phyloP scores from a whole-genome alignment of 108 stramenopile genomes.

The Aureococcus anophagefferens region DNA sequence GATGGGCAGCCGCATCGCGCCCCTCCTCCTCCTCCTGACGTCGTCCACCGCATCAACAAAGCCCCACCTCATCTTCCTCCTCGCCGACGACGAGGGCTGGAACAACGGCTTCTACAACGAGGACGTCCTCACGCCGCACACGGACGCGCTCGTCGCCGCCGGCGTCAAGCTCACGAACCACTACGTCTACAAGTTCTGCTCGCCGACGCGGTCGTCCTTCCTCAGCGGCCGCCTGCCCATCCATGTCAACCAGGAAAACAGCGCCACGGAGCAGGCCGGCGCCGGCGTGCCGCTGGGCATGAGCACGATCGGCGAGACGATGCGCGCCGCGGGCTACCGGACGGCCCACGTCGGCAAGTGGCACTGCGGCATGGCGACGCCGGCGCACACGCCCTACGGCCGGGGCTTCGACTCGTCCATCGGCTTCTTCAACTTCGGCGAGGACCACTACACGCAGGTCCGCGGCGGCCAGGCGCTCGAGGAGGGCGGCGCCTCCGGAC shows the following conservation, averaged over 20 bases:
- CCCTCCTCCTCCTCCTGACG: too few relatives aligned
- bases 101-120: too few relatives aligned
- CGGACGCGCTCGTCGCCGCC: neutral
- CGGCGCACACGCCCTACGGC: constrained; percentile 14
- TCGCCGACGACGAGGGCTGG: too few relatives aligned
- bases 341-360: constrained; percentile 13
- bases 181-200: constrained; percentile 15
- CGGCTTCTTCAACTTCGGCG: constrained; percentile 1
- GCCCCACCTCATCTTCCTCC: too few relatives aligned
- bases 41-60: too few relatives aligned
- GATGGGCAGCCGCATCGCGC: too few relatives aligned
- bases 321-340: constrained; percentile 7
- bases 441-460: constrained; percentile 6
- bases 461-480: neutral
- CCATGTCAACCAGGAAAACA: constrained; percentile 12
- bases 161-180: constrained; percentile 8
- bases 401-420: constrained; percentile 16
- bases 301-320: neutral
- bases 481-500: neutral
- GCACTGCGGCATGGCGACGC: constrained; percentile 23
- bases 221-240: constrained; percentile 9
- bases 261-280: neutral
- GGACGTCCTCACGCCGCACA: constrained; percentile 11
- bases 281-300: constrained; percentile 15
- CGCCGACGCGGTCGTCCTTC: constrained; percentile 5